Evolutionary conservation across 73 alveolate species (phyloP).

Genomic region (Tetrahymena malaccensis): DNA sequence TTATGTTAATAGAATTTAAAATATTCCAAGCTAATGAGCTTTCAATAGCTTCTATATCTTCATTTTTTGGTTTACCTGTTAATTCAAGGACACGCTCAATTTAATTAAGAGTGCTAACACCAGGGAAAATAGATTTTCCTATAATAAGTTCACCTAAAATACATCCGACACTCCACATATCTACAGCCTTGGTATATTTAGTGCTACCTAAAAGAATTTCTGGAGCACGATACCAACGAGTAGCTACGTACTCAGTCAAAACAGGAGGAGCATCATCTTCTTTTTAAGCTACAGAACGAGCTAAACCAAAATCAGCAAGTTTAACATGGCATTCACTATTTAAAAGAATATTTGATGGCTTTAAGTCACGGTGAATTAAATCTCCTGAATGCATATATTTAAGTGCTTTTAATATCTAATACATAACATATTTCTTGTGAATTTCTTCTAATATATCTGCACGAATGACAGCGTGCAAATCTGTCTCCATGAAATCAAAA

Average conservation of each 20-base stretch:
- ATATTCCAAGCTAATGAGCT: slow-evolving; percentile 59
- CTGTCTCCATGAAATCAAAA: slow-evolving; percentile 82
- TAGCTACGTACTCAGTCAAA: slow-evolving; percentile 90
- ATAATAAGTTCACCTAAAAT: slow-evolving; percentile 67
- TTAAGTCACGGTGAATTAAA: slow-evolving; percentile 64
- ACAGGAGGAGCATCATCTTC: slow-evolving; percentile 68
- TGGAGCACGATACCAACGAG: slow-evolving; percentile 94
- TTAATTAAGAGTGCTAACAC: slow-evolving; percentile 65
- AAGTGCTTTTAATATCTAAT: slow-evolving; percentile 63
- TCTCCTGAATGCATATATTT: slow-evolving; percentile 74
- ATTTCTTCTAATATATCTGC: slow-evolving; percentile 84
- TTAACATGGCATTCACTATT: slow-evolving; percentile 79
- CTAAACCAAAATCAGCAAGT: slow-evolving; percentile 86
- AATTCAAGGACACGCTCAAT: slow-evolving; percentile 64
- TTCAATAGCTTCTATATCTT: slow-evolving; percentile 65
- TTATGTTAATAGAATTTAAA: slow-evolving; percentile 51
- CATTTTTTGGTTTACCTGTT: slow-evolving; percentile 68
- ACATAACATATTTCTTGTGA: slow-evolving; percentile 76
- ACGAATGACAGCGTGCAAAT: slow-evolving; percentile 71
- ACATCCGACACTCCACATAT: slow-evolving; percentile 94
- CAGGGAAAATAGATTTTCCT: slow-evolving; percentile 78
- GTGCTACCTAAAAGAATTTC: slow-evolving; percentile 81
- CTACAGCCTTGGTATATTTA: slow-evolving; percentile 80
- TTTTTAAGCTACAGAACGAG: slow-evolving; percentile 64
- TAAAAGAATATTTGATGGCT: slow-evolving; percentile 82